Conservation (phyloP, 768 basidiomycete genomes). For the Agrocybe chaxingu region DNA sequence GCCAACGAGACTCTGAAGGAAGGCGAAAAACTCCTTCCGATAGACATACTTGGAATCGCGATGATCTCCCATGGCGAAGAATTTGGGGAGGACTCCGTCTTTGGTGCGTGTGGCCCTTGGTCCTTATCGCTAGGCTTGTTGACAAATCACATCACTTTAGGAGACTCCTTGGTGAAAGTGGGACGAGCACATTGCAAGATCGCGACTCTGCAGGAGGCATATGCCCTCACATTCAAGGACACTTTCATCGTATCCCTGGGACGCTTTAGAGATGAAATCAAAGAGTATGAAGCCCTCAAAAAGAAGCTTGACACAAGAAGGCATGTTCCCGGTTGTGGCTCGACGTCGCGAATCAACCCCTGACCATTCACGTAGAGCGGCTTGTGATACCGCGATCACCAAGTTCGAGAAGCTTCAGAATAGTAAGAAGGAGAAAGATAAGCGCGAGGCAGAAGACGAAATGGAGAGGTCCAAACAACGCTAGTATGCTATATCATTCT, state of each 20-base stretch:
- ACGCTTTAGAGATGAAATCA: constrained; percentile 68
- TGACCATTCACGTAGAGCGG: constrained; percentile 43
- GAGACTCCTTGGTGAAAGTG: constrained; percentile 66
- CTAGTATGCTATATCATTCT: constrained; percentile 47
- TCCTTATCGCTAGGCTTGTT: neutral
- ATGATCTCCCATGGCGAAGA: constrained; percentile 87
- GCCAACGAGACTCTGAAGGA: constrained; percentile 59
- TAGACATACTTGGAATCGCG: constrained; percentile 79
- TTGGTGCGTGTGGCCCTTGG: constrained; percentile 40
- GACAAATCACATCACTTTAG: constrained; percentile 30
- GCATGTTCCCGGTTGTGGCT: constrained; percentile 34
- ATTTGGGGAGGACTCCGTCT: constrained; percentile 72
- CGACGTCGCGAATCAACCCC: neutral
- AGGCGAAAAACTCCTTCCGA: constrained; percentile 67
- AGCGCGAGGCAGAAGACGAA: constrained; percentile 78
- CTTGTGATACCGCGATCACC: constrained; percentile 70
- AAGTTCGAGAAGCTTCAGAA: constrained; percentile 67
- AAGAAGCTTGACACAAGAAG: constrained; percentile 88
- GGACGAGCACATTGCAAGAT: constrained; percentile 85
- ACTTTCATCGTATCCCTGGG: constrained; percentile 69
- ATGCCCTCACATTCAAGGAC: constrained; percentile 67
- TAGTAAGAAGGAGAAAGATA: constrained; percentile 83
- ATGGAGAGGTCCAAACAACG: constrained; percentile 65
- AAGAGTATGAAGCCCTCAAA: constrained; percentile 74
- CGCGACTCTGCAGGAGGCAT: constrained; percentile 82